A percentile compares a stretch with the other conserved stretches of the same genome.
Conservation (phyloP, 179 eudicot genomes). For the Dionaea muscipula region DNA sequence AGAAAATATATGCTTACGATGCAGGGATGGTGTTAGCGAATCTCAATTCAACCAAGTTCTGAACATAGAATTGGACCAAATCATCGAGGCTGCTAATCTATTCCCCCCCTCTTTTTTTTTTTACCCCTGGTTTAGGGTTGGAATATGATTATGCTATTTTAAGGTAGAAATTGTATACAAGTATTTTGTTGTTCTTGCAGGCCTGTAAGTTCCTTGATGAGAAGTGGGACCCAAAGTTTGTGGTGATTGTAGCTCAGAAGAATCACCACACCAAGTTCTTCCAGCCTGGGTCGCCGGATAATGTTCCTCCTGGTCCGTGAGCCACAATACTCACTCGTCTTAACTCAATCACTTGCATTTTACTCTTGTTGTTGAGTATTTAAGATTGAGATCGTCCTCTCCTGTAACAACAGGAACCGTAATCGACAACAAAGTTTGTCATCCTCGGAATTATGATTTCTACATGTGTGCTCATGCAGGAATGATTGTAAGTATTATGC, state of each 20-base stretch:
- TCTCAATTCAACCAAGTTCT: conserved; percentile 76
- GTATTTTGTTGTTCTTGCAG: conserved; percentile 15
- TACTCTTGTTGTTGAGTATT: background rate
- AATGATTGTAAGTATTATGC: conserved; percentile 19
- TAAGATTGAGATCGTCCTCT: background rate
- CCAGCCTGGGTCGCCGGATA: conserved; percentile 37
- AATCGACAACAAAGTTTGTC: conserved; percentile 21
- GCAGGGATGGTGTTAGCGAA: conserved; percentile 78
- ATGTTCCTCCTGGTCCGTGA: conserved; percentile 4
- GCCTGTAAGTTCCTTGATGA: conserved; percentile 57
- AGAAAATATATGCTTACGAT: background rate
- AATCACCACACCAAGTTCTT: conserved; percentile 53
- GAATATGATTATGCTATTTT: background rate
- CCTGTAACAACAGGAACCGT: conserved; percentile 11
- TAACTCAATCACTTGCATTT: no score
- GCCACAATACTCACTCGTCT: no score
- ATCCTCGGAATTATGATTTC: conserved; percentile 23
- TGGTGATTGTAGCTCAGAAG: conserved; percentile 56
- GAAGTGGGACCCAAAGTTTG: conserved; percentile 49
- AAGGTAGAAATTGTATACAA: no score
- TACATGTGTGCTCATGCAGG: conserved; percentile 23
- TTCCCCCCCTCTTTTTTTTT: background rate
- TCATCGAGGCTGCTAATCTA: conserved; percentile 42
- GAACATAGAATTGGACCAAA: conserved; percentile 60
- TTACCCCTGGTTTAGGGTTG: background rate